Base-by-base conservation (phyloP, 306 rosid genomes). In the Trichosanthes truncata region DNA sequence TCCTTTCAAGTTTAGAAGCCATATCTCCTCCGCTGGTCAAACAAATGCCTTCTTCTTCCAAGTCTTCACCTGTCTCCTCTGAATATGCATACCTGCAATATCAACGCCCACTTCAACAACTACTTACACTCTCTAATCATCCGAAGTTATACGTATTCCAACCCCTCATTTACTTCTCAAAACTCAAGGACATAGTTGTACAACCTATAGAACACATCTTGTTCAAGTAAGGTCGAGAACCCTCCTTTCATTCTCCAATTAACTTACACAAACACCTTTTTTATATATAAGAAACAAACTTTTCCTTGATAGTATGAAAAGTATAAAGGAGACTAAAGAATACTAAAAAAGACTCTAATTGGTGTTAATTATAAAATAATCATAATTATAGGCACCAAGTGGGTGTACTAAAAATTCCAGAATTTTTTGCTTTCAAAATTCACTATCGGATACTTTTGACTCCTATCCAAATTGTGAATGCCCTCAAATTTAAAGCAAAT, bases 41-140 rank as follows among this genome's bases (percentile, higher is more conserved):
- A 41, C 96, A 81, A 76, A 94, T 86, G 41, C 98, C 98, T 86
- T 93, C 98, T 80, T 93, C 98, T 21, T 94, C 97, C 80, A 90
- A 82, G 55, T 92, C 96, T 55, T 94, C 96, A 49, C 92, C 97
- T 7, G 89, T 77, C 84, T 85, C 98, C 86, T 92, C 98, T 31
- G 83, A 80, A 88, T 89, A 92, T 53, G 98, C 98, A 84, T 94
- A 94, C 69, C 98, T 94, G 81, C 46, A 69, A 69, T 21, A 21
- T 5, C 53, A 40, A 69, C 53, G 17, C 33, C 53, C 78, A 80
- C 80, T 43, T 31, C 80, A 79, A 29, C 17, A 79, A 18, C 78
- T 79, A 26, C 57, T 79, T 35, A 48, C 17, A 66, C 25, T 11
- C 18, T 6, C n/a, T n/a, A n/a, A n/a, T 67, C 51, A 65, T 23